phyloP scores from a whole-genome alignment of 139 green algal genomes.

The Chlorella sp. region DNA sequence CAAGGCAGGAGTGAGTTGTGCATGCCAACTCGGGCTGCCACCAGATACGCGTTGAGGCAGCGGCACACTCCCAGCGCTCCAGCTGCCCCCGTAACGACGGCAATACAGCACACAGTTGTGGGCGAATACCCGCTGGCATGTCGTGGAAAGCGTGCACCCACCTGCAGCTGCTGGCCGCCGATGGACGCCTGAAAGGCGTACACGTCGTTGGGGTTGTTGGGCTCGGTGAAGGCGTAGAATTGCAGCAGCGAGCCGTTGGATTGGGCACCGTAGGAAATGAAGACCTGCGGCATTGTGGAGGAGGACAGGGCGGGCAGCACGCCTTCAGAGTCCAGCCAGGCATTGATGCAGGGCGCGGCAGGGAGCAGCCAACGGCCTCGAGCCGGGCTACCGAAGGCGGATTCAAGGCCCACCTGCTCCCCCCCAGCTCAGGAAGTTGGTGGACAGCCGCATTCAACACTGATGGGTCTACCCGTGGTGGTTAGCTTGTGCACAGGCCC shows the following conservation, averaged over 20 bases:
- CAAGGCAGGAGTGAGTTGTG: background rate
- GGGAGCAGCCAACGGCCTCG: too few relatives aligned
- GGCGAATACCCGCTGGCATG: too few relatives aligned
- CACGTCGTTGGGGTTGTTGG: conserved; percentile 48
- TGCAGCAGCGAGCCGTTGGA: conserved; percentile 65
- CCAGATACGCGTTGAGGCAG: background rate
- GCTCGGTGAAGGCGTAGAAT: conserved; percentile 67
- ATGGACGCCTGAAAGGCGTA: conserved; percentile 30
- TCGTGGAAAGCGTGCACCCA: background rate
- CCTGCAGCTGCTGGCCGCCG: background rate
- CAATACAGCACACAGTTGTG: too few relatives aligned
- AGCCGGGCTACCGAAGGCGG: too few relatives aligned
- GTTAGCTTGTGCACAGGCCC: too few relatives aligned
- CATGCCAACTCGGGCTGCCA: background rate
- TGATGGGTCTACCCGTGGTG: too few relatives aligned
- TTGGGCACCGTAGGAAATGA: conserved; percentile 60
- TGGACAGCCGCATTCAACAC: too few relatives aligned
- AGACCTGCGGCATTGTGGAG: conserved; percentile 34
- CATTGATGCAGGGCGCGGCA: too few relatives aligned
- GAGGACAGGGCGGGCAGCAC: too few relatives aligned
- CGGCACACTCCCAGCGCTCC: background rate
- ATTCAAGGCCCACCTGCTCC: too few relatives aligned
- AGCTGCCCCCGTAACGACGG: background rate
- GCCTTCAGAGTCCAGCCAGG: too few relatives aligned
- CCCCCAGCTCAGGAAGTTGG: too few relatives aligned